Base-by-base conservation (phyloP, 768 basidiomycete species). In the Scleroderma citrinum region DNA sequence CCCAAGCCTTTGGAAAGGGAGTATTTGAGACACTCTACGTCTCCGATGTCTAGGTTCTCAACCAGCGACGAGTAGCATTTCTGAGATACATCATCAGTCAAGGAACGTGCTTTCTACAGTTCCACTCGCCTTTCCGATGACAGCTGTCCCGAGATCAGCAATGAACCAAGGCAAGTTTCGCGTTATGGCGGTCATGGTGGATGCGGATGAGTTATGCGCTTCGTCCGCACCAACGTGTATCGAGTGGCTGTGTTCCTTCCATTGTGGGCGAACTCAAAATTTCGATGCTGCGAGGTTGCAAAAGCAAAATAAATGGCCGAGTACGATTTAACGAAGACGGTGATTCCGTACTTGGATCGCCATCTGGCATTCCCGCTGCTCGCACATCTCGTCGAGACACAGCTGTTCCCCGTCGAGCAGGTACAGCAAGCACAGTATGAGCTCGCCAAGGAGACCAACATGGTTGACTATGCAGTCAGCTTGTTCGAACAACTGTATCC, bases 371-470 rank as follows among this genome's bases (percentile, higher is more conserved):
- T 97, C 59, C 94, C 96, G 23, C 71, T 98, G 8, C 86, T 99
- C 52, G 82, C 87, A 10, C 92, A 95, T 72, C 83, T 97, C 38
- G 77, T 76, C 14, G 85, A 89, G 51, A 78, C 76, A 8, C 79
- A 80, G 16, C 69, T 88, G 35, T 97, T 93, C 67, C 77, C 90
- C 1, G 74, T 77, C 19, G 77, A 87, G 36, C 82, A 98, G 57
- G 79, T 98, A 49, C 82, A 83, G 50, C 72, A 82, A 35, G 95
- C 96, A 32, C 95, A 97, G 71, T 95, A 96, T 86, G 93, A 97
- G 61, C 84, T 98, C 47, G 90, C 92, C 48, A 95, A 92, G 65
- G 90, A 85, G 53, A 99, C 96, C 40, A 97, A 99, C 69, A 97
- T 98, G 94, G 85, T 95, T 50, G 94, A 95, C 68, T 99, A 95